These are phyloP conservation scores for Cercospora canescens DNA, from an alignment of 2,329 filamentous ascomycete species.

Conservation along the genomic window DNA sequence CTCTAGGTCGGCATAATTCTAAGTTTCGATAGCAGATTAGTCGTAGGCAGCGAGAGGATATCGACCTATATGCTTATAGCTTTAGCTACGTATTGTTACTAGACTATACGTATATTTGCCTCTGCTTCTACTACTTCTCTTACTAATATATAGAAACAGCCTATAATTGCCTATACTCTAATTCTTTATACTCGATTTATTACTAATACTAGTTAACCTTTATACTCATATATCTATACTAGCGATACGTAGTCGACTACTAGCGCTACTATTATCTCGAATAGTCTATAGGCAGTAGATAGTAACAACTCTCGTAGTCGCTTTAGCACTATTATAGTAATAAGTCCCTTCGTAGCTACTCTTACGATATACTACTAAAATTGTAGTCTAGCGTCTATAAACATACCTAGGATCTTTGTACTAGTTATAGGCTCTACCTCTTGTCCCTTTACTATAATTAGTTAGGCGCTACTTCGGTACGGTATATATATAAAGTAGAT, in stretches of 20 bases:
- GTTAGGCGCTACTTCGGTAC: not conserved
- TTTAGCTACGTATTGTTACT: not conserved
- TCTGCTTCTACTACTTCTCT: not conserved
- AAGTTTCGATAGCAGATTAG: not conserved
- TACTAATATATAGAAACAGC: not conserved
- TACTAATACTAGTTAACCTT: not conserved
- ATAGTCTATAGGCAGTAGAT: not conserved
- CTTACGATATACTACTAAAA: constrained; percentile 5
- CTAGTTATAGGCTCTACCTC: not conserved
- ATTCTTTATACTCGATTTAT: not conserved
- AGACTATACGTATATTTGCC: not conserved
- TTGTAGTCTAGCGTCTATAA: constrained; percentile 5
- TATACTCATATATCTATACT: not conserved
- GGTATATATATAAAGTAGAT: not conserved
- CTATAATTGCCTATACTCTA: not conserved
- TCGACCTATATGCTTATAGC: not conserved
- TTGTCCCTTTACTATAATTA: not conserved
- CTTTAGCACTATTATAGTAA: constrained; percentile 3
- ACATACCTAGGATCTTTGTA: constrained; percentile 2
- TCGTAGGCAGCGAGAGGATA: not conserved
- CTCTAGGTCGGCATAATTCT: not conserved
- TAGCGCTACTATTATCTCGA: not conserved
- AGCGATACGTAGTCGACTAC: not conserved
- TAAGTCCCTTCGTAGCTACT: constrained; percentile 6
- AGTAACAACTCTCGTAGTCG: constrained; percentile 4